A percentile compares a stretch with the other conserved stretches of the same genome.
Conservation (phyloP, 768 basidiomycete genomes). For the Auriscalpium orientale region DNA sequence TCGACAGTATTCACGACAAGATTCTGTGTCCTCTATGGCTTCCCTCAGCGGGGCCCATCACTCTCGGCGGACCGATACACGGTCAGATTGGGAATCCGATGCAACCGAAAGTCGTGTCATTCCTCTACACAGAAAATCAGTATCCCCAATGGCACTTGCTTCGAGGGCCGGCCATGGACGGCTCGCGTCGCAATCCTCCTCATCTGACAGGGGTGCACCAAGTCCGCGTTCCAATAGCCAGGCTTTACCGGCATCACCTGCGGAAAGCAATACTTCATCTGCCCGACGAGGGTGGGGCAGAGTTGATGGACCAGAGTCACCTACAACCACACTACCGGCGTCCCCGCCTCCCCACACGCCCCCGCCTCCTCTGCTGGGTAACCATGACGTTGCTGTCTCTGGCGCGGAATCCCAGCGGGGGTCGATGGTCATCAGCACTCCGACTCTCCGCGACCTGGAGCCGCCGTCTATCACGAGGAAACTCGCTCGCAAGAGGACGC, state of each 20-base stretch:
- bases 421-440: slow-evolving; percentile 24
- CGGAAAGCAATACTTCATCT: slow-evolving; percentile 13
- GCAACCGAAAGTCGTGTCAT: slow-evolving; percentile 44
- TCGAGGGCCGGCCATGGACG: slow-evolving; percentile 18
- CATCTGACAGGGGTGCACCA: slow-evolving; percentile 6
- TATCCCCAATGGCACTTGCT: slow-evolving; percentile 59
- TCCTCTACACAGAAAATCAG: slow-evolving; percentile 54
- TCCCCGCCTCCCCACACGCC: slow-evolving; percentile 35
- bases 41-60: slow-evolving; percentile 47
- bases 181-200: slow-evolving; percentile 29
- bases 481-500: slow-evolving; percentile 32
- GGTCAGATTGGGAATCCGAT: slow-evolving; percentile 55
- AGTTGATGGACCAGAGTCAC: slow-evolving; percentile 30
- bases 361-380: slow-evolving; percentile 18
- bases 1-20: slow-evolving; percentile 24
- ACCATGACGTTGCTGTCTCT: slow-evolving; percentile 22
- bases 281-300: slow-evolving; percentile 25
- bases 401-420: slow-evolving; percentile 25
- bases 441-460: slow-evolving; percentile 20
- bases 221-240: not conserved
- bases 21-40: slow-evolving; percentile 54
- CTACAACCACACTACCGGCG: slow-evolving; percentile 27
- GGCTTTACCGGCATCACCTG: slow-evolving; percentile 1
- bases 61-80: slow-evolving; percentile 25
- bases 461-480: slow-evolving; percentile 23